A percentile compares a stretch with the other conserved stretches of the same genome.
Conservation (phyloP, 805 yeast species). For the Starmerella cellae region DNA sequence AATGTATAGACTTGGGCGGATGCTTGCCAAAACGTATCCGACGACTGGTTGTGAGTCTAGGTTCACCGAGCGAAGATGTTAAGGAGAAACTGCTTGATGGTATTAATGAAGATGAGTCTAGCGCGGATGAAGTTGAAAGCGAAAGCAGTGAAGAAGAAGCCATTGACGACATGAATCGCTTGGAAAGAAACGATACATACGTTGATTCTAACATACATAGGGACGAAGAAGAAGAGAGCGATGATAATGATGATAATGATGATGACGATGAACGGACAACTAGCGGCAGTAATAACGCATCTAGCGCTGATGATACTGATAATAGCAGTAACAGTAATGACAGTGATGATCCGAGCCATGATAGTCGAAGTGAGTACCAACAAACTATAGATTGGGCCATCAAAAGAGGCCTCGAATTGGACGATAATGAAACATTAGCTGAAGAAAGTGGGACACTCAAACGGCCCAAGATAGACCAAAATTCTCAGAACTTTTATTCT, state of each 20-base stretch:
- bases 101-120: neutral
- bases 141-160: neutral
- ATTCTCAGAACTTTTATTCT: conserved; percentile 8
- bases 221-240: too few relatives aligned
- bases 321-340: neutral
- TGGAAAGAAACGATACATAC: too few relatives aligned
- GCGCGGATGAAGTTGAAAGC: neutral
- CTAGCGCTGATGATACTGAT: conserved; percentile 1
- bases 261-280: too few relatives aligned
- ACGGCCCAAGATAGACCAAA: neutral
- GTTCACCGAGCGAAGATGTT: neutral
- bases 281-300: neutral
- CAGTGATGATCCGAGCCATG: neutral
- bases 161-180: too few relatives aligned
- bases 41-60: neutral
- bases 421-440: neutral
- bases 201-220: too few relatives aligned
- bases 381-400: too few relatives aligned
- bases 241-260: too few relatives aligned
- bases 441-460: neutral
- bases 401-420: too few relatives aligned
- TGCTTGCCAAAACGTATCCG: conserved; percentile 7
- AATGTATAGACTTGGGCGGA: conserved; percentile 18
- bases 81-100: neutral
- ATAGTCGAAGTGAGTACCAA: neutral